A percentile compares a stretch with the other conserved stretches of the same genome.
Conservation (phyloP, 495 filamentous ascomycete species). For the Talaromyces stipitatus region DNA sequence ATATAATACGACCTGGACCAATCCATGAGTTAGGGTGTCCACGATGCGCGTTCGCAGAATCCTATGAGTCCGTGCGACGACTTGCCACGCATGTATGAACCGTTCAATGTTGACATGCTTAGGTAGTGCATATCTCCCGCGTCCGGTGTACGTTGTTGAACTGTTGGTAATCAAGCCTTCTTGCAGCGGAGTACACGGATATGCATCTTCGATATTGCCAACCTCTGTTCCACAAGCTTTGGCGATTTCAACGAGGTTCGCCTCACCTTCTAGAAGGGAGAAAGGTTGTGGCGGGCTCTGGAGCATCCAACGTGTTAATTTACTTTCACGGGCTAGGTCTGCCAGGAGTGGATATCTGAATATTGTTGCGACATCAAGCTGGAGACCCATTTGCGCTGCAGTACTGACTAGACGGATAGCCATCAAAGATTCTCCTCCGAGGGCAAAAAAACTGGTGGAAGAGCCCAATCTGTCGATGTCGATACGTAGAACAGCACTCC, state of each 20-base stretch:
- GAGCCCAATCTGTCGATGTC: too few relatives aligned
- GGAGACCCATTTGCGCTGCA: conserved; percentile 7
- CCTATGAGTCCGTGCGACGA: neutral
- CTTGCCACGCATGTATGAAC: neutral
- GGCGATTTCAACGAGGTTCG: conserved; percentile 37
- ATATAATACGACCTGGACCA: conserved; percentile 50
- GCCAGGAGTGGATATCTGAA: conserved; percentile 10
- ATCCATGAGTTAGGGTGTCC: conserved; percentile 33
- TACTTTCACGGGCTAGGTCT: conserved; percentile 14
- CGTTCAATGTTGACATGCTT: conserved; percentile 26
- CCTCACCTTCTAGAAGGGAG: conserved; percentile 28
- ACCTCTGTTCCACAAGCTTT: conserved; percentile 30
- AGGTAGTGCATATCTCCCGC: conserved; percentile 25
- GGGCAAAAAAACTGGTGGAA: conserved; percentile 47
- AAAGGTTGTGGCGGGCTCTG: conserved; percentile 32
- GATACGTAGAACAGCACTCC: too few relatives aligned
- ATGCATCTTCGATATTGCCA: conserved; percentile 42
- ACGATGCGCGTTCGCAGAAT: conserved; percentile 52
- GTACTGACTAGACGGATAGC: conserved; percentile 42
- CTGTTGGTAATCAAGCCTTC: conserved; percentile 47
- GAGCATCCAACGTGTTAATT: conserved; percentile 6
- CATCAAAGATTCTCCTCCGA: conserved; percentile 47
- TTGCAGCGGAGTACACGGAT: conserved; percentile 51
- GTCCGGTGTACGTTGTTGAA: conserved; percentile 12
- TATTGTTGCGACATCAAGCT: conserved; percentile 12